Evolutionary conservation across 176 grass and related monocot species (phyloP), one percentile per base, ranked within the genome.

Genomic region (Tuctoria greenei): DNA sequence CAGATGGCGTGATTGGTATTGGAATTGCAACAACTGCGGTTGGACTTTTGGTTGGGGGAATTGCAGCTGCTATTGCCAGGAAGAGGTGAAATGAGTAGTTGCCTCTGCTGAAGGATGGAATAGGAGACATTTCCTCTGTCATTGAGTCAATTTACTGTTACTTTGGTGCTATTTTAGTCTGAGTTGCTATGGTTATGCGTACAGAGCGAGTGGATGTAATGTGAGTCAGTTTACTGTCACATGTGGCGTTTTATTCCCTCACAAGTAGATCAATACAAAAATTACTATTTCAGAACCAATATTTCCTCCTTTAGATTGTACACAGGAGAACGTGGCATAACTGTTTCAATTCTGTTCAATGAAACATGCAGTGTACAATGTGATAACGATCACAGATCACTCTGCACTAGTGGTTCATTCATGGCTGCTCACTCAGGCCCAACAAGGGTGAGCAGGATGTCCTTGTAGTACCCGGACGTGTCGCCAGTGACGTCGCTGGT

Each of bases 1-100:
- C 82, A 98, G 95, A 98, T 78, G 95, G 95, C 69, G 23, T 95
- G 42, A 98, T 98, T 70, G 95, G 89, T 61, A 87, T 98, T 65
- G 95, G 91, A 55, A 94, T 98, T 15, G 91, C 91, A 4, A 86
- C 95, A 37, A 88, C 95, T 54, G 86, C 87, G 10, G 68, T 86
- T 23, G 91, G 95, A 40, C 84, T 98, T 70, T 35, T 98, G 36
- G 85, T 90, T 45, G 95, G 89, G 43, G 95, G 95, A 38, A 92
- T 98, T 50, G 88, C 93, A 74, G 89, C 95, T 60, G 81, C 82
- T 60, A 61, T 85, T 61, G 35, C 83, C 20, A 78, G 89, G 56
- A 98, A 86, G 86, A 98, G 94, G 4, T 98, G 67, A 91, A 38
- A 27, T 40, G 8, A 28, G 31, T 37, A 36, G 41, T 73, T 11